These are phyloP conservation scores for Athelia psychrophila DNA, from an alignment of 1,284 basidiomycete species.

Conservation along the genomic window DNA sequence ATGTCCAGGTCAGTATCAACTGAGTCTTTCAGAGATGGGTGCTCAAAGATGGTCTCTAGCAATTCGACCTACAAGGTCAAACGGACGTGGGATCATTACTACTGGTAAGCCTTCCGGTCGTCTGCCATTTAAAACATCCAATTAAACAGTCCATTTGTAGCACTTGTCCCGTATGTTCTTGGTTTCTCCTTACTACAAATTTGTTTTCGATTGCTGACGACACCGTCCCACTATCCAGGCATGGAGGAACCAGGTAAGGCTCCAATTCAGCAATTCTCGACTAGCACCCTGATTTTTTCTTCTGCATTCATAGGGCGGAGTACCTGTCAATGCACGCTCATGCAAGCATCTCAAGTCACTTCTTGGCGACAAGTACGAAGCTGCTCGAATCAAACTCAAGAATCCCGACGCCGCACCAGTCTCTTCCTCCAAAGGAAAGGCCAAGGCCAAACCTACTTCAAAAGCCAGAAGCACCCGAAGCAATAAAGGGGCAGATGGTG, in stretches of 20 bases:
- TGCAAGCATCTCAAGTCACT: slow-evolving; percentile 41
- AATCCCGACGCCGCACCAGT: slow-evolving; percentile 2
- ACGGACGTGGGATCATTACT: slow-evolving; percentile 53
- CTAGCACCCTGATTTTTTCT: neutral
- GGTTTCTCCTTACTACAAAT: neutral
- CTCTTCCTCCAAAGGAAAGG: too few species aligned
- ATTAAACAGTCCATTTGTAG: slow-evolving; percentile 12
- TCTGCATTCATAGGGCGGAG: slow-evolving; percentile 18
- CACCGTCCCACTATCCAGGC: slow-evolving; percentile 15
- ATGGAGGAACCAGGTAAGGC: slow-evolving; percentile 30
- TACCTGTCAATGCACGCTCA: slow-evolving; percentile 31
- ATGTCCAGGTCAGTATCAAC: slow-evolving; percentile 31
- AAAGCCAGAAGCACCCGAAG: slow-evolving; percentile 23
- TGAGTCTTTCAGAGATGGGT: too few species aligned
- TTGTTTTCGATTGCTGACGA: neutral
- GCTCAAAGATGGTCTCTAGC: slow-evolving; percentile 20
- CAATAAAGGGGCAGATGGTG: slow-evolving; percentile 18
- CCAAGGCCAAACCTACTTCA: slow-evolving; percentile 19
- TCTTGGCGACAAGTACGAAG: slow-evolving; percentile 39
- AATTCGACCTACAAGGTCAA: slow-evolving; percentile 49
- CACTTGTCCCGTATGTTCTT: slow-evolving; percentile 18
- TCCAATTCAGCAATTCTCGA: too few species aligned
- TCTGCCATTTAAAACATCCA: slow-evolving; percentile 1
- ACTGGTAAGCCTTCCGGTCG: slow-evolving; percentile 33
- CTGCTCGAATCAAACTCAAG: slow-evolving; percentile 24